These are phyloP conservation scores for Aureobasidium sp. DNA, from an alignment of 2,329 filamentous ascomycete species.

Conservation along the genomic window DNA sequence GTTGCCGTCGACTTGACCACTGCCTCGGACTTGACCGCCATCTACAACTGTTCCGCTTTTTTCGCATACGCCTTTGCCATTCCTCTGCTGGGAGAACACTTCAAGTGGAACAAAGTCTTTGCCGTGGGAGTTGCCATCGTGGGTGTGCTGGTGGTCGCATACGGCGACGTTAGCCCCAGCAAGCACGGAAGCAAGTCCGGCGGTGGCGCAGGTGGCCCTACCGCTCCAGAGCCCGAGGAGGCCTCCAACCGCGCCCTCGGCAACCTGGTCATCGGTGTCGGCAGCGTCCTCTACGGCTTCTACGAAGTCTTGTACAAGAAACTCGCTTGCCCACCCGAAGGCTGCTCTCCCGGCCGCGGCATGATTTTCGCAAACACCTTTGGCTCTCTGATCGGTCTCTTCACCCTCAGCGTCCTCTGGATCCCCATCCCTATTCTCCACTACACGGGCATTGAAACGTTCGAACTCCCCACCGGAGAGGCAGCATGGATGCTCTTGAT, in stretches of 20 bases:
- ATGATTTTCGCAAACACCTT: slow-evolving; percentile 95
- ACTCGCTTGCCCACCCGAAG: slow-evolving; percentile 85
- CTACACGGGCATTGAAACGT: slow-evolving; percentile 65
- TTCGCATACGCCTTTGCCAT: slow-evolving; percentile 98
- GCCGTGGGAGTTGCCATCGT: slow-evolving; percentile 80
- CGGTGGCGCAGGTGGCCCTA: slow-evolving; percentile 41
- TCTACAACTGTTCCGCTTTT: slow-evolving; percentile 98
- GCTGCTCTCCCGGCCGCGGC: slow-evolving; percentile 71
- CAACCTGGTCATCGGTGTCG: slow-evolving; percentile 84
- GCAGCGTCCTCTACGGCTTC: slow-evolving; percentile 86
- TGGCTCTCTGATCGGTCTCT: slow-evolving; percentile 74
- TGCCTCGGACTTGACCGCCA: slow-evolving; percentile 87
- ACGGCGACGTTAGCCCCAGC: slow-evolving; percentile 56
- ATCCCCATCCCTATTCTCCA: slow-evolving; percentile 82
- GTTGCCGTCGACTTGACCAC: slow-evolving; percentile 89
- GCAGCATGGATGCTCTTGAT: slow-evolving; percentile 72
- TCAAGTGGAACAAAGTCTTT: slow-evolving; percentile 75
- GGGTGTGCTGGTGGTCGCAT: slow-evolving; percentile 90
- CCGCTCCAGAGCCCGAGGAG: slow-evolving; percentile 39
- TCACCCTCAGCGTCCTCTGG: slow-evolving; percentile 85
- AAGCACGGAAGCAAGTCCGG: slow-evolving; percentile 49
- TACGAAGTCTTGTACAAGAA: slow-evolving; percentile 98
- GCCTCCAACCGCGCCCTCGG: slow-evolving; percentile 65
- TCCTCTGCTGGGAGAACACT: slow-evolving; percentile 73
- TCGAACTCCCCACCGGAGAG: slow-evolving; percentile 69